Conservation (phyloP, 306 rosid genomes). For the Trichosanthes truncata region DNA sequence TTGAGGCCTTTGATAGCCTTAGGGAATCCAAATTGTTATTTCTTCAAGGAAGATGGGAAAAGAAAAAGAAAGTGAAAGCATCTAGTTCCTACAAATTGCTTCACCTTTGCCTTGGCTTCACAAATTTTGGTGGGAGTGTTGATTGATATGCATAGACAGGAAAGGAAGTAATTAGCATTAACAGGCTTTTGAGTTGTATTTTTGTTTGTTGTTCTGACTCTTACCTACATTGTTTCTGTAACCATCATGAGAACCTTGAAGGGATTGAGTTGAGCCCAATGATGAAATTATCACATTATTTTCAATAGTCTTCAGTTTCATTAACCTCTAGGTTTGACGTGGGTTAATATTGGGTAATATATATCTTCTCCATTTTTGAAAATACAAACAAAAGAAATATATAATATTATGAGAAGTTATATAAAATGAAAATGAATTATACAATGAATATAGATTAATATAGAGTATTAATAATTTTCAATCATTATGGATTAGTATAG, state of each 20-base stretch:
- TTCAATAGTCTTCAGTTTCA: not conserved
- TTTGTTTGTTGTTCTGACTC: not conserved
- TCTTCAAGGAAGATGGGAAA: constrained; percentile 1
- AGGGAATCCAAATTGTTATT: not conserved
- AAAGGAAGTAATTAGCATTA: not conserved
- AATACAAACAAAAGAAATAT: not conserved
- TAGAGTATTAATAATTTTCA: not conserved
- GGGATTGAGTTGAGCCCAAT: constrained; percentile 7
- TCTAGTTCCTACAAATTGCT: not conserved
- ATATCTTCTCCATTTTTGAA: not conserved
- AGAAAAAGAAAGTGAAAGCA: not conserved
- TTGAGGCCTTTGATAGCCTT: not conserved
- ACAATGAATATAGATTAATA: no score
- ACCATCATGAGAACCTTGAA: not conserved
- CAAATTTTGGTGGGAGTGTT: constrained; percentile 5
- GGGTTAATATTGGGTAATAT: not conserved
- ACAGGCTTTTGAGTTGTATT: not conserved
- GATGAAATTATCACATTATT: not conserved
- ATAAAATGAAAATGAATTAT: not conserved
- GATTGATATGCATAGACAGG: not conserved
- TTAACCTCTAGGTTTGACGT: not conserved
- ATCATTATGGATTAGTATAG: not conserved
- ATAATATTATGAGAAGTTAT: not conserved
- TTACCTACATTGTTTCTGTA: not conserved
- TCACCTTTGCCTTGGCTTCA: not conserved